A percentile compares a stretch with the other conserved stretches of the same genome.
These are phyloP conservation scores for Solanum aculeatissimum DNA, from an alignment of 305 asterid species.

Conservation along the genomic window DNA sequence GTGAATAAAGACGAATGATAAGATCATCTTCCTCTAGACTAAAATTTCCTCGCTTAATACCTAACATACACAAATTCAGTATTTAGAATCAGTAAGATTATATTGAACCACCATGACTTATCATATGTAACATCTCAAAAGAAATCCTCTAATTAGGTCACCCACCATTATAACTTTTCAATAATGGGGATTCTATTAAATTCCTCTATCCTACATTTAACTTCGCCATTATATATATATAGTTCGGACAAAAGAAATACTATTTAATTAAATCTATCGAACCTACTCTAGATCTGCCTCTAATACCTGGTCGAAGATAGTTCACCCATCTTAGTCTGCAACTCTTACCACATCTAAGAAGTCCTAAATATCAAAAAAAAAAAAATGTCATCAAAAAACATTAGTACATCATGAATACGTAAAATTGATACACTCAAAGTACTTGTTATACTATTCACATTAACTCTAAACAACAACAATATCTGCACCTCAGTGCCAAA, in stretches of 20 bases:
- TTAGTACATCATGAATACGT: neutral
- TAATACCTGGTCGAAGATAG: neutral
- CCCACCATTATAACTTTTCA: neutral
- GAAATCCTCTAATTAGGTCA: neutral
- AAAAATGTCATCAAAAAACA: neutral
- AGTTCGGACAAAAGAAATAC: no score
- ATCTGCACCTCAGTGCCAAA: neutral
- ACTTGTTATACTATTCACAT: neutral
- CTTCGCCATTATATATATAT: no score
- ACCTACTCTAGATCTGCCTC: neutral
- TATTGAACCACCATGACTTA: neutral
- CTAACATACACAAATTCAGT: neutral
- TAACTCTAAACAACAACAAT: neutral
- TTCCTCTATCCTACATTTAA: no score
- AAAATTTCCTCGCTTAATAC: conserved; percentile 47
- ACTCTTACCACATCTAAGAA: neutral
- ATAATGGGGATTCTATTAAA: no score
- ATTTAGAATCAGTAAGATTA: neutral
- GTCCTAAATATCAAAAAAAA: neutral
- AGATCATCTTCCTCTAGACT: conserved; percentile 41
- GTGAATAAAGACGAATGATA: conserved; percentile 35
- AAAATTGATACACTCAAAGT: neutral
- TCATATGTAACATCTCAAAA: neutral
- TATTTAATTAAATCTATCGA: neutral
- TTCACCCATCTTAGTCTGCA: neutral